These are phyloP conservation scores for Candida sithepensis DNA, from an alignment of 805 yeast genomes.

Conservation along the genomic window DNA sequence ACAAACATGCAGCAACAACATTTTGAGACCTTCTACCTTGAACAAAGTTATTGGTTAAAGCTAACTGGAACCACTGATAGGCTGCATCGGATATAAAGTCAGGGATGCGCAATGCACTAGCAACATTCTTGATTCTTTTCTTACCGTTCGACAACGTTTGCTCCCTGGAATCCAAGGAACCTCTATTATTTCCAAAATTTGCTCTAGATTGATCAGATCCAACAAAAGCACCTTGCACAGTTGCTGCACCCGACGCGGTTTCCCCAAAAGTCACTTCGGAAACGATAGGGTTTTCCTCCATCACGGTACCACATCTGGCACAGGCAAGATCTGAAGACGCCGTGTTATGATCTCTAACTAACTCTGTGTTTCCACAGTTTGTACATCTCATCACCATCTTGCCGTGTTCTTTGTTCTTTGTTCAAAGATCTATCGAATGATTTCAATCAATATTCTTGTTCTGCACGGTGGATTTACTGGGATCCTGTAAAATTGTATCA, in stretches of 20 bases:
- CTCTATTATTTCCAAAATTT: conserved; percentile 62
- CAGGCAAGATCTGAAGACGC: conserved; percentile 80
- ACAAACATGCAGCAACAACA: conserved; percentile 91
- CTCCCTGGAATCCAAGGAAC: conserved; percentile 81
- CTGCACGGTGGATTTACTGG: no score
- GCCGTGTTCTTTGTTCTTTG: background rate
- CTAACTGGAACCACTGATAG: conserved; percentile 82
- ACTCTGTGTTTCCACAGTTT: conserved; percentile 51
- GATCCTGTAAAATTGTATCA: no score
- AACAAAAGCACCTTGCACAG: conserved; percentile 91
- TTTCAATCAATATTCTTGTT: background rate
- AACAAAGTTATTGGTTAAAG: conserved; percentile 83
- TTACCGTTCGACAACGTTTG: conserved; percentile 86
- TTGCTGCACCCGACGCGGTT: conserved; percentile 88
- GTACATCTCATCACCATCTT: conserved; percentile 25
- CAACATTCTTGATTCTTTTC: conserved; percentile 73
- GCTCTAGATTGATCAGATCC: conserved; percentile 84
- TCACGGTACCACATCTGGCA: conserved; percentile 77
- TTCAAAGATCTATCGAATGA: no score
- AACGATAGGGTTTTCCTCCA: conserved; percentile 90
- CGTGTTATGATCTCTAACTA: conserved; percentile 48
- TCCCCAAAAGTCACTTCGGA: conserved; percentile 95
- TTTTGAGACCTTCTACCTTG: conserved; percentile 97
- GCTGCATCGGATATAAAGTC: conserved; percentile 86
- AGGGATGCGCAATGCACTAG: conserved; percentile 73